Percentiles rank a stretch among this genome's conserved stretches.
Evolutionary conservation across 1,139 yeast species (phyloP).

Genomic region (Kluyveromyces marxianus): DNA sequence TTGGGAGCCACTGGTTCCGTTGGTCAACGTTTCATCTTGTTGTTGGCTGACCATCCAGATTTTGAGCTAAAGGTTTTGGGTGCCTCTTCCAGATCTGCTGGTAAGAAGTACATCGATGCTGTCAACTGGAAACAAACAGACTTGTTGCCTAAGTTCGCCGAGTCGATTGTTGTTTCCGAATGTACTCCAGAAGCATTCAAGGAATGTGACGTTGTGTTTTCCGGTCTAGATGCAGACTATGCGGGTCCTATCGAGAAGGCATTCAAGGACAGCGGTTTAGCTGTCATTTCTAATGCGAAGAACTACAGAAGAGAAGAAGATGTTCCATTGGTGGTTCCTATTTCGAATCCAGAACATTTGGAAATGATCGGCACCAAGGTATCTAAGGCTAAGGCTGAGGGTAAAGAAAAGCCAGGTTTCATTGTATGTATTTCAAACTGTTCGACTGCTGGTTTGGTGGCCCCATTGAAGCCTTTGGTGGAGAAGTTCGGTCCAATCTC

Average conservation of each 20-base stretch:
- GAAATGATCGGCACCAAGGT: constrained; percentile 62
- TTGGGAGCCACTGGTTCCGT: constrained; percentile 97
- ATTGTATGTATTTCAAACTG: constrained; percentile 95
- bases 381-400: constrained; percentile 44
- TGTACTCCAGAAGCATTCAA: constrained; percentile 71
- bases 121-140: constrained; percentile 93
- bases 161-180: constrained; percentile 58
- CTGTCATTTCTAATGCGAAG: constrained; percentile 89
- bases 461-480: constrained; percentile 88
- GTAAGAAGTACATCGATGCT: constrained; percentile 76
- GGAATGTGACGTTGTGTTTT: constrained; percentile 89
- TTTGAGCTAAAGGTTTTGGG: constrained; percentile 82
- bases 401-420: constrained; percentile 61
- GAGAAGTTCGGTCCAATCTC: constrained; percentile 87
- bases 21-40: constrained; percentile 89
- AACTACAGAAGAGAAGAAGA: constrained; percentile 83
- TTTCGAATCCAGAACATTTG: constrained; percentile 90
- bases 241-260: constrained; percentile 91
- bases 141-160: constrained; percentile 63
- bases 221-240: constrained; percentile 87
- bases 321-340: constrained; percentile 93
- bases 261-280: constrained; percentile 73
- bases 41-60: constrained; percentile 81
- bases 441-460: constrained; percentile 96
- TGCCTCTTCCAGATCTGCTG: constrained; percentile 92